Conservation (phyloP, 768 basidiomycete species). For the Rhizopogon vesiculosus region DNA sequence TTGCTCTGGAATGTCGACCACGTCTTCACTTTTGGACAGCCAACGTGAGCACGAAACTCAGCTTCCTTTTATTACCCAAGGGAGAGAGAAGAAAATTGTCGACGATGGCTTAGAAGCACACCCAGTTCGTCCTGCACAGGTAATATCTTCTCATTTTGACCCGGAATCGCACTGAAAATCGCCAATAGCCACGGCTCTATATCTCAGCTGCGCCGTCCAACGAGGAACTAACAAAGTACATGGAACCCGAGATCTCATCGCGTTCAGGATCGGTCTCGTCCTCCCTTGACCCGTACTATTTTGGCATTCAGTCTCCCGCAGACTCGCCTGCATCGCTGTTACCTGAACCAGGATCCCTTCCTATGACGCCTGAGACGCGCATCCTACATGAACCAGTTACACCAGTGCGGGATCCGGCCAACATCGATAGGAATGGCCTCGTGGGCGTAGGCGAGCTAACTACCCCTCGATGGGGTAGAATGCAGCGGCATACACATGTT, state of each 20-base stretch:
- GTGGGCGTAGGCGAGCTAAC: conserved; percentile 94
- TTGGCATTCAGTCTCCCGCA: conserved; percentile 66
- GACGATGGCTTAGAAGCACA: conserved; percentile 41
- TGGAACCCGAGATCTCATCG: conserved; percentile 40
- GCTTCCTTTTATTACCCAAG: conserved; percentile 27
- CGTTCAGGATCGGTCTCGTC: conserved; percentile 75
- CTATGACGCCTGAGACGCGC: conserved; percentile 60
- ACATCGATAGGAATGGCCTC: conserved; percentile 81
- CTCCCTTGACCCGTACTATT: conserved; percentile 87
- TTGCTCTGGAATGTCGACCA: conserved; percentile 35
- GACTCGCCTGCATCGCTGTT: conserved; percentile 56
- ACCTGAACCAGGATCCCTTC: conserved; percentile 29
- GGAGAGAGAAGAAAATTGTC: conserved; percentile 48
- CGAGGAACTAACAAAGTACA: conserved; percentile 31
- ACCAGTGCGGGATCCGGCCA: conserved; percentile 70
- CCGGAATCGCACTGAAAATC: conserved; percentile 4
- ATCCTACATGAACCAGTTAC: conserved; percentile 48
- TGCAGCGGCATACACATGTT: conserved; percentile 33
- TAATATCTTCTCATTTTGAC: neutral
- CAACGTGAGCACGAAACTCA: conserved; percentile 31
- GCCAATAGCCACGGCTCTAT: conserved; percentile 41
- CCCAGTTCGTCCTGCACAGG: conserved; percentile 11
- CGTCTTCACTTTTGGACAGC: conserved; percentile 33
- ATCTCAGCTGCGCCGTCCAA: conserved; percentile 36
- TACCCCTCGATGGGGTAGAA: conserved; percentile 89